Evolutionary conservation across 192 early-diverging fungal species (phyloP).

Genomic region (Rhizophagus clarus): DNA sequence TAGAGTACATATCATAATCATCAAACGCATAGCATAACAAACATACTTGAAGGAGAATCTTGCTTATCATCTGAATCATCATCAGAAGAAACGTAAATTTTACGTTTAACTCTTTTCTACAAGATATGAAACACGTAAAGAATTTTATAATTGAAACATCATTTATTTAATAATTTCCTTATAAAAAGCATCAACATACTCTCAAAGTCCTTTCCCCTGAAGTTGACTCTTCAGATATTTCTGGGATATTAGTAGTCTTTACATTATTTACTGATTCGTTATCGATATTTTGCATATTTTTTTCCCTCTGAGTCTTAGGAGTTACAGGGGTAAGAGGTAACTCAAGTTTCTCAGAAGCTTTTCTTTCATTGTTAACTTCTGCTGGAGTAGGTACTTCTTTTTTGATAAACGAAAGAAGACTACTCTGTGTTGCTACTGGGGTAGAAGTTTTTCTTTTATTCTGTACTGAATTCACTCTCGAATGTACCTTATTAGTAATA

Average conservation of each 20-base stretch:
- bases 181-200: neutral
- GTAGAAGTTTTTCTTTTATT: neutral
- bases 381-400: neutral
- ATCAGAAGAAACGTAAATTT: conserved; percentile 16
- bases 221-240: neutral
- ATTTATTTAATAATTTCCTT: neutral
- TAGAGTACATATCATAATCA: neutral
- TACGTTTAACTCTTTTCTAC: conserved; percentile 18
- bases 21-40: neutral
- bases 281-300: neutral
- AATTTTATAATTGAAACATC: neutral
- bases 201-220: neutral
- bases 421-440: neutral
- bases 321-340: neutral
- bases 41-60: conserved; percentile 11
- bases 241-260: neutral
- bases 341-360: neutral
- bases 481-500: neutral
- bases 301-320: neutral
- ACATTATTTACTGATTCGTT: neutral
- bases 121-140: neutral
- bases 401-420: neutral
- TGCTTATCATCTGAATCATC: neutral
- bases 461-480: neutral
- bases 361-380: neutral